Evolutionary conservation across 2,329 filamentous ascomycete species (phyloP).

Genomic region (Scytalidium sp.): DNA sequence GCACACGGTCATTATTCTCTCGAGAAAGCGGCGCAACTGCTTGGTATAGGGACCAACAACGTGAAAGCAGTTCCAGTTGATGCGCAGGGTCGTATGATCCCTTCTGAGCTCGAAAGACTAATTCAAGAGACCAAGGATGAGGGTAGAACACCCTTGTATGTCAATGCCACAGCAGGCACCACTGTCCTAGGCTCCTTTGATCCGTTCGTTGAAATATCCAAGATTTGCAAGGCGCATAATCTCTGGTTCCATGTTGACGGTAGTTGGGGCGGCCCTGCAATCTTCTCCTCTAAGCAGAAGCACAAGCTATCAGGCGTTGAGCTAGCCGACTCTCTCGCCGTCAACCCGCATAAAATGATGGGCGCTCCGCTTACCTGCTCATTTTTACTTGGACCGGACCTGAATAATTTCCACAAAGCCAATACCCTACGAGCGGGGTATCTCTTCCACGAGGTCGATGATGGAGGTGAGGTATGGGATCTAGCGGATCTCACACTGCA

Average conservation of each 20-base stretch:
- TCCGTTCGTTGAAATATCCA: constrained; percentile 67
- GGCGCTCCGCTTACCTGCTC: constrained; percentile 87
- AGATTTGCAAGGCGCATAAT: constrained; percentile 66
- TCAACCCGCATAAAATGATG: constrained; percentile 98
- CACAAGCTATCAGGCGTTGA: constrained; percentile 67
- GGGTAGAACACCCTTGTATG: constrained; percentile 84
- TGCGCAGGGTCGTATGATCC: constrained; percentile 66
- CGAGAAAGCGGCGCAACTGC: constrained; percentile 90
- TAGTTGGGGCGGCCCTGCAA: constrained; percentile 82
- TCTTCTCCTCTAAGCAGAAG: constrained; percentile 67
- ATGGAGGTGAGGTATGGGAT: constrained; percentile 71
- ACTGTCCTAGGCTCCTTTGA: constrained; percentile 91
- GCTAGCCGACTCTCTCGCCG: constrained; percentile 75
- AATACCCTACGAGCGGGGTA: constrained; percentile 89
- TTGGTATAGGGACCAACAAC: constrained; percentile 73
- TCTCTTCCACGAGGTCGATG: constrained; percentile 63
- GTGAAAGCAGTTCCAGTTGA: constrained; percentile 78
- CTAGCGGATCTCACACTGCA: constrained; percentile 90
- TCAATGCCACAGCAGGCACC: constrained; percentile 93
- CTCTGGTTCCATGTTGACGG: constrained; percentile 94
- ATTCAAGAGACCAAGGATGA: constrained; percentile 59
- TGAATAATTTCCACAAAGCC: constrained; percentile 73
- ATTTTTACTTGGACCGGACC: constrained; percentile 77
- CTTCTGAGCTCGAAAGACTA: constrained; percentile 59
- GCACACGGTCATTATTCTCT: constrained; percentile 91